A percentile compares a stretch with the other conserved stretches of the same genome.
Evolutionary conservation across 73 alveolate species (phyloP).

Genomic region (Breviolum minutum): DNA sequence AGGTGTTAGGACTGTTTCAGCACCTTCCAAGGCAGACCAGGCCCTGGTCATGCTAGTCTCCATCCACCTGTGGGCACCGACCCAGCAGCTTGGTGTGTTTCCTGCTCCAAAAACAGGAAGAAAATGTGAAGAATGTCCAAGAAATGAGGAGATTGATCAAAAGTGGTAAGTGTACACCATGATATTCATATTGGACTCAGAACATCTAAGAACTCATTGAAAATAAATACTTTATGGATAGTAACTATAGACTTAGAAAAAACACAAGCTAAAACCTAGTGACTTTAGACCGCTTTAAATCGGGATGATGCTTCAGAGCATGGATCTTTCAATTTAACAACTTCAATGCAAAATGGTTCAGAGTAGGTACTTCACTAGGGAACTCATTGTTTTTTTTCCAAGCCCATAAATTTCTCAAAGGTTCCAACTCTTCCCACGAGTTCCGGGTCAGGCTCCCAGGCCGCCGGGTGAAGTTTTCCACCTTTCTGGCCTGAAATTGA

Average conservation of each 20-base stretch:
- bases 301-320: no score
- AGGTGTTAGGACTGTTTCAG: constrained; percentile 21
- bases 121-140: neutral
- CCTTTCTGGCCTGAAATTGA: constrained; percentile 41
- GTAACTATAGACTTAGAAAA: neutral
- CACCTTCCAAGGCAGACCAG: constrained; percentile 60
- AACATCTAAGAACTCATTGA: no score
- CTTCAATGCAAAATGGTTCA: no score
- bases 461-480: constrained; percentile 63
- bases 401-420: no score
- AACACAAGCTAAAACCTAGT: neutral
- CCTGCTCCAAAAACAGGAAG: no score
- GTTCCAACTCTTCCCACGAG: no score
- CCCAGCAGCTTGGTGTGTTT: neutral
- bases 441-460: no score
- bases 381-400: neutral
- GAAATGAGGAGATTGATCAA: neutral
- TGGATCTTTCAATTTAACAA: no score
- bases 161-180: no score
- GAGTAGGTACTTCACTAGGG: neutral
- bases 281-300: neutral
- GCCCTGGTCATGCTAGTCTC: constrained; percentile 79
- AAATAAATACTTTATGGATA: neutral
- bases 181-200: no score
- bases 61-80: constrained; percentile 34